Conservation (phyloP, 192 early-diverging fungal species). For the Jimgerdemannia flammicorona region DNA sequence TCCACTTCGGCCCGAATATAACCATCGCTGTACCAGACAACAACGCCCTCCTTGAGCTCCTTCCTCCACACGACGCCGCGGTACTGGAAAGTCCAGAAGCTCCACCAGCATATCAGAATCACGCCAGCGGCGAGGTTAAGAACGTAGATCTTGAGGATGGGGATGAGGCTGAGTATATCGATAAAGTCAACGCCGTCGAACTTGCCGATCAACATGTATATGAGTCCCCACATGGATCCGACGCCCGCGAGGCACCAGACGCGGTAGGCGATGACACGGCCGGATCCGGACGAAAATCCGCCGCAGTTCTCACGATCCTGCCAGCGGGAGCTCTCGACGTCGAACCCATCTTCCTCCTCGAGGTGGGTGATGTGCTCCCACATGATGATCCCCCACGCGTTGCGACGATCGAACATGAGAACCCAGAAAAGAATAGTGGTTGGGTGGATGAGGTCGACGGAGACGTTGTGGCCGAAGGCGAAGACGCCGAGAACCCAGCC, state of each 20-base stretch:
- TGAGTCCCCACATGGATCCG: constrained; percentile 45
- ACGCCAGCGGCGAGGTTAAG: constrained; percentile 37
- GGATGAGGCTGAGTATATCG: constrained; percentile 27
- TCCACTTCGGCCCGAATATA: constrained; percentile 11
- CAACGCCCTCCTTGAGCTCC: constrained; percentile 47
- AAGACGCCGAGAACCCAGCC: constrained; percentile 47
- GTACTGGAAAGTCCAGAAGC: constrained; percentile 16
- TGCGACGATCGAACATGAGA: constrained; percentile 40
- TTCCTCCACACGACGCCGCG: constrained; percentile 48
- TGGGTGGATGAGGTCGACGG: constrained; percentile 36
- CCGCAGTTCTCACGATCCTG: constrained; percentile 1
- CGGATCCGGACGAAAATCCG: not conserved
- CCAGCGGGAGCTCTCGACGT: constrained; percentile 7
- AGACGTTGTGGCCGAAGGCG: constrained; percentile 18
- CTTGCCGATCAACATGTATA: constrained; percentile 28
- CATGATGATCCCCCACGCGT: constrained; percentile 48
- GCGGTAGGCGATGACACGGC: constrained; percentile 27
- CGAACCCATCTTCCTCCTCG: constrained; percentile 29
- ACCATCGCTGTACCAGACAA: constrained; percentile 42
- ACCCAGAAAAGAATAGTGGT: constrained; percentile 41
- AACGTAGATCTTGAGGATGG: constrained; percentile 17
- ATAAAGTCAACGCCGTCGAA: constrained; percentile 29
- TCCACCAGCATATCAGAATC: constrained; percentile 49
- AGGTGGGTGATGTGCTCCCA: constrained; percentile 16
- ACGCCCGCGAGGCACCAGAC: constrained; percentile 47